Base-by-base conservation (phyloP, 2,329 filamentous ascomycete genomes). In the Xylaria sp. region DNA sequence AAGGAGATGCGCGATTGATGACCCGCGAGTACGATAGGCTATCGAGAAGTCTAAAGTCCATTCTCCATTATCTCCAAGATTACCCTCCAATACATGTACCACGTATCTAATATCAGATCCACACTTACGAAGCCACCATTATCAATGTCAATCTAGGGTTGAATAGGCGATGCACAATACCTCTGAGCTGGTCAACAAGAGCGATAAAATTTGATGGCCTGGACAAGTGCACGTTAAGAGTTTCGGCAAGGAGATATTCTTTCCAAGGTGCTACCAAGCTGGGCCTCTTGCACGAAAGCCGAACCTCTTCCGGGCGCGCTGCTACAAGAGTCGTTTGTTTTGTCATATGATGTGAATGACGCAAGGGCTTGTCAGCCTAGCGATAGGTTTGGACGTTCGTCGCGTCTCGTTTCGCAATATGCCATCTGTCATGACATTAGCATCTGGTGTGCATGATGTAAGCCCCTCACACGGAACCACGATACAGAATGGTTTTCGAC, bases 381-480 rank as follows among this genome's bases (percentile, higher is more conserved):
- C 28, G 20, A 18, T 5, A 31, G 25, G 20, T 36, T 59, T 57
- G 51, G 25, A 33, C 60, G 33, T 54, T 63, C 52, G 41, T 58
- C 36, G 33, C 39, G 20, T 67, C 15, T 23, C 43, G 23, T 57
- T 43, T 62, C 31, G 39, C 51, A 52, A 49, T 46, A 36, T 33
- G 10, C 33, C 46, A 52, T 58, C 36, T 57, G 28, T 41, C 55
- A 55, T 31, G 52, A 46, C 43, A 52, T 12, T 41, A 28, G 46
- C 41, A 33, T 55, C 59, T 15, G 46, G 33, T 36, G 33, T 39
- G 56, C 20, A 41, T 28, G 23, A 43, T 57, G 39, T 64, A 64
- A 64, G 68, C 60, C 55, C 61, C 36, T 36, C 56, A 58, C 54
- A 36, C 13, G 20, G 33, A 51, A 51, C n/a, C 43, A 66, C 41